Conservation (phyloP, 108 stramenopile genomes). For the Discostella stelligeroides region DNA sequence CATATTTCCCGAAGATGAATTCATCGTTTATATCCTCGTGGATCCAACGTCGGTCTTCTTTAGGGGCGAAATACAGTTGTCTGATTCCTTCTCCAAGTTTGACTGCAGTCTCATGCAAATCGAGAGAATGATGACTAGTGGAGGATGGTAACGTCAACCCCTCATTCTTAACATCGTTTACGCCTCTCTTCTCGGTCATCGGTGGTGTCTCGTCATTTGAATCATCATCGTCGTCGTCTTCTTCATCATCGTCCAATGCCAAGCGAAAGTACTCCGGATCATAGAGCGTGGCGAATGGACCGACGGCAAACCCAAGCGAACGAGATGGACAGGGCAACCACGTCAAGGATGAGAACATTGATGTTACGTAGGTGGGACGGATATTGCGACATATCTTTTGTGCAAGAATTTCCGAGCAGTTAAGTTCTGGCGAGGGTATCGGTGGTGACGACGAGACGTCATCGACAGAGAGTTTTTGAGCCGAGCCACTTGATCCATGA, state of each 20-base stretch:
- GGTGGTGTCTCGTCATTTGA: slow-evolving; percentile 15
- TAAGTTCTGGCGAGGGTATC: not conserved
- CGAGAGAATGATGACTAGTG: slow-evolving; percentile 13
- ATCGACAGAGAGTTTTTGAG: not conserved
- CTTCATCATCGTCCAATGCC: slow-evolving; percentile 54
- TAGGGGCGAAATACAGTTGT: slow-evolving; percentile 74
- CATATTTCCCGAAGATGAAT: slow-evolving; percentile 30
- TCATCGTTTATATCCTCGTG: slow-evolving; percentile 57
- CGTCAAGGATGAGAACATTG: slow-evolving; percentile 62
- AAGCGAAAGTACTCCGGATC: slow-evolving; percentile 84
- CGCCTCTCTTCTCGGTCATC: slow-evolving; percentile 12
- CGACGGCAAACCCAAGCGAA: slow-evolving; percentile 83
- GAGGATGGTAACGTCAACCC: not conserved
- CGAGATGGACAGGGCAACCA: slow-evolving; percentile 82
- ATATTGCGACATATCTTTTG: slow-evolving; percentile 76
- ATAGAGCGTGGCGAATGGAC: slow-evolving; percentile 74
- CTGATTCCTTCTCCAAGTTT: slow-evolving; percentile 82
- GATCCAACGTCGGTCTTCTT: slow-evolving; percentile 68
- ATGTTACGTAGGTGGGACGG: slow-evolving; percentile 64
- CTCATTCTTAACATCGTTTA: not conserved
- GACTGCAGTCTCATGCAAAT: slow-evolving; percentile 49
- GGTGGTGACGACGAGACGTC: slow-evolving; percentile 10
- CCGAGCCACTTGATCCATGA: slow-evolving; percentile 3
- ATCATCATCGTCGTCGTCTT: slow-evolving; percentile 51
- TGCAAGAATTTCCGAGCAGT: slow-evolving; percentile 23